A percentile compares a stretch with the other conserved stretches of the same genome.
These are phyloP conservation scores for Hymenoscyphus occultus DNA, from an alignment of 2,329 filamentous ascomycete genomes.

Conservation along the genomic window DNA sequence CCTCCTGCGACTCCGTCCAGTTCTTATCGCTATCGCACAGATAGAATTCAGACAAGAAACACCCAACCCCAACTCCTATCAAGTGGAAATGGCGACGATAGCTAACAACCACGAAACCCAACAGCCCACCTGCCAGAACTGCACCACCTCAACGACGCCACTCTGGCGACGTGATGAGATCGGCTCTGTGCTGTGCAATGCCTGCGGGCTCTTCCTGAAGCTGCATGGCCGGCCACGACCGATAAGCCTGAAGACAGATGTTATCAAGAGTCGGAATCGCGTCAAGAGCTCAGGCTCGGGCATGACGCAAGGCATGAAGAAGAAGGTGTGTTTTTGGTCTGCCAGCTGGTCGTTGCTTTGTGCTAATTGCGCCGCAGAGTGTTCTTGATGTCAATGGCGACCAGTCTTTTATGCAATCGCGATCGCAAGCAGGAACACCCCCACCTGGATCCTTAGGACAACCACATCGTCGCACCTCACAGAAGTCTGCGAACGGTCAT, in stretches of 20 bases:
- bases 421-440: conserved; percentile 54
- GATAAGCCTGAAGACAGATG: conserved; percentile 96
- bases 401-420: conserved; percentile 41
- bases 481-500: conserved; percentile 69
- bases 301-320: conserved; percentile 66
- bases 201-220: conserved; percentile 96
- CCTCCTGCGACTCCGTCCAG: background rate
- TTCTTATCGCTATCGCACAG: conserved; percentile 9
- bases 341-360: background rate
- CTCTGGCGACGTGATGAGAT: conserved; percentile 97
- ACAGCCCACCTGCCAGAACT: conserved; percentile 97
- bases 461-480: conserved; percentile 59
- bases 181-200: conserved; percentile 95
- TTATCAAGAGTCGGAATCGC: conserved; percentile 98
- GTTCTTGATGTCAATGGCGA: conserved; percentile 56
- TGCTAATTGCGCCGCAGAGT: conserved; percentile 33
- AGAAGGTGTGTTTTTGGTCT: conserved; percentile 62
- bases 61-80: conserved; percentile 25
- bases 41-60: background rate
- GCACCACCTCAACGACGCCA: conserved; percentile 89
- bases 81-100: conserved; percentile 54
- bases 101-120: conserved; percentile 49
- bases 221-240: conserved; percentile 89
- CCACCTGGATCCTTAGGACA: conserved; percentile 48
- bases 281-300: conserved; percentile 77